Evolutionary conservation across 2,329 filamentous ascomycete species (phyloP).

Genomic region (Madurella fahalii): DNA sequence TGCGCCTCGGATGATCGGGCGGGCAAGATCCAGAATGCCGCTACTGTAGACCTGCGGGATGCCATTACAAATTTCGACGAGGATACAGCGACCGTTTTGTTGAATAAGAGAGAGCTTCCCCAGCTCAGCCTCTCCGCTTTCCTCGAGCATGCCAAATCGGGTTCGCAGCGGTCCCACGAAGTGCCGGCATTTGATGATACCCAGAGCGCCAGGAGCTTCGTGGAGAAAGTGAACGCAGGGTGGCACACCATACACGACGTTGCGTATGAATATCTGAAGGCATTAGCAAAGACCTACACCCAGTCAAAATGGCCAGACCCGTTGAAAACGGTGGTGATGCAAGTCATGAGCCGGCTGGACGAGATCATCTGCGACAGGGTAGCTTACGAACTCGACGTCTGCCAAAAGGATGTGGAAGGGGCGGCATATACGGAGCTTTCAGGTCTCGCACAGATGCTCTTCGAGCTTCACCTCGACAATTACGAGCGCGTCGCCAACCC

Average conservation of each 20-base stretch:
- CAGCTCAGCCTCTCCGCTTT: constrained; percentile 57
- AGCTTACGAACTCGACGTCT: constrained; percentile 34
- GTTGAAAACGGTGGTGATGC: constrained; percentile 54
- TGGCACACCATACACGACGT: constrained; percentile 56
- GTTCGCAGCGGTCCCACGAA: constrained; percentile 47
- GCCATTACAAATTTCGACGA: constrained; percentile 49
- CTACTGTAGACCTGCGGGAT: constrained; percentile 47
- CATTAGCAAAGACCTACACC: constrained; percentile 48
- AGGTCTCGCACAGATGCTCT: constrained; percentile 52
- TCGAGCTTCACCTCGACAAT: constrained; percentile 59
- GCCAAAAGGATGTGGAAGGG: neutral
- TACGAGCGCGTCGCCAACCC: constrained; percentile 57
- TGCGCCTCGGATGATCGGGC: constrained; percentile 49
- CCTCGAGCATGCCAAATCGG: constrained; percentile 58
- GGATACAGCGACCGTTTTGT: constrained; percentile 49
- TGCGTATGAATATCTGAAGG: constrained; percentile 54
- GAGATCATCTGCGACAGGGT: constrained; percentile 47
- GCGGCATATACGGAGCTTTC: constrained; percentile 34
- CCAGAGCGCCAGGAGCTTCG: constrained; percentile 50
- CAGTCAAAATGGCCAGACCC: constrained; percentile 54
- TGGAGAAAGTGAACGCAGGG: constrained; percentile 42
- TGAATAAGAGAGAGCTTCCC: constrained; percentile 50
- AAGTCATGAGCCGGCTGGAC: constrained; percentile 53
- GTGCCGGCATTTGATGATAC: constrained; percentile 49
- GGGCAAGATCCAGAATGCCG: constrained; percentile 43